Evolutionary conservation across 177 flowering plant genomes (phyloP).

Genomic region (Vitis hybrid): DNA sequence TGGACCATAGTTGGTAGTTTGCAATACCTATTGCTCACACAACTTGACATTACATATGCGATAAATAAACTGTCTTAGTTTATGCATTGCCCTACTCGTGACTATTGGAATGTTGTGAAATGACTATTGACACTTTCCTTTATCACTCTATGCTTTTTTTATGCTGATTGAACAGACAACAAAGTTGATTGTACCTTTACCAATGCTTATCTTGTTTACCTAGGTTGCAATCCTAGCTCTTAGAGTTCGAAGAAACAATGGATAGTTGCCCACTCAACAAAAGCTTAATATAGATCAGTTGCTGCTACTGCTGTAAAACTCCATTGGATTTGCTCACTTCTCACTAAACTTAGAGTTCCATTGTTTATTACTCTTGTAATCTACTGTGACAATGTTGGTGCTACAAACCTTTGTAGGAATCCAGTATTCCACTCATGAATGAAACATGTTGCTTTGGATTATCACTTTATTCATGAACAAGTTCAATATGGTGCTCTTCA

Average conservation of each 20-base stretch:
- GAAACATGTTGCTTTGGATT: neutral
- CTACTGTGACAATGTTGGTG: neutral
- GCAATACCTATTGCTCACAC: neutral
- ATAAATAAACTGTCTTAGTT: neutral
- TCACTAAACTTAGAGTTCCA: neutral
- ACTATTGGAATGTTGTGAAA: constrained; percentile 3
- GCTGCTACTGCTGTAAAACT: neutral
- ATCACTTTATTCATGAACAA: neutral
- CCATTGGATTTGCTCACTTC: neutral
- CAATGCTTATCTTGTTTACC: neutral
- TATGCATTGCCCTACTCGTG: neutral
- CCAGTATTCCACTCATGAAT: neutral
- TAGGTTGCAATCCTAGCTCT: neutral
- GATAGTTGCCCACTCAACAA: neutral
- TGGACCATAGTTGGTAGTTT: neutral
- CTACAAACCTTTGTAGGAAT: neutral
- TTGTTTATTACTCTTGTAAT: neutral
- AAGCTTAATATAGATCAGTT: neutral
- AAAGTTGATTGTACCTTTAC: constrained; percentile 3
- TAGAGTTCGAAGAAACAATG: neutral
- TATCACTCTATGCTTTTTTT: neutral
- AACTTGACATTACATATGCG: neutral
- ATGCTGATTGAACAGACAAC: neutral
- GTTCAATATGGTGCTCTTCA: neutral
- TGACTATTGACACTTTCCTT: neutral